Evolutionary conservation across 2,329 filamentous ascomycete species (phyloP).

Genomic region (Calonectria pteridis): DNA sequence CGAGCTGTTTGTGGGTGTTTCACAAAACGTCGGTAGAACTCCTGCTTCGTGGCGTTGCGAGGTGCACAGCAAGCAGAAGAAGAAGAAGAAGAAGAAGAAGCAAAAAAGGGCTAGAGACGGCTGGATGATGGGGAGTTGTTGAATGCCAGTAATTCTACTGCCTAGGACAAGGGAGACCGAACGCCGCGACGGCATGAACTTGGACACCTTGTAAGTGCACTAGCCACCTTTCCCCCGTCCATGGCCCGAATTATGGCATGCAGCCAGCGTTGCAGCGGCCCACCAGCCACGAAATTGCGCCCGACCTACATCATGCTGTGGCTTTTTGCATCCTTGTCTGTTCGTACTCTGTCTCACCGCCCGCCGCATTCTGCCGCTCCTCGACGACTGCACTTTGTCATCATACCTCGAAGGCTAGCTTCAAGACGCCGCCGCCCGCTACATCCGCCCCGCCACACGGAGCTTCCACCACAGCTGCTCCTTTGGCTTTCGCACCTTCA

Average conservation of each 20-base stretch:
- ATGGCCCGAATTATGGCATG: not conserved
- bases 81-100: not conserved
- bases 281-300: constrained; percentile 12
- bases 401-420: not conserved
- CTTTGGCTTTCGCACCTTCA: not conserved
- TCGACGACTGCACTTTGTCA: constrained; percentile 11
- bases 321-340: not conserved
- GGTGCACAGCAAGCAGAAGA: not conserved
- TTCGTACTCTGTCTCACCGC: constrained; percentile 1
- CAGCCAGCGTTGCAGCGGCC: not conserved
- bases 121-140: constrained; percentile 17
- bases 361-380: constrained; percentile 11
- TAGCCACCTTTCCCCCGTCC: constrained; percentile 8
- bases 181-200: not conserved
- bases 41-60: not conserved
- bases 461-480: not conserved
- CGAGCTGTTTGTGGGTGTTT: not conserved
- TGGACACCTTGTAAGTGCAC: constrained; percentile 12
- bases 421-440: constrained; percentile 8
- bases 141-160: not conserved
- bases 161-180: not conserved
- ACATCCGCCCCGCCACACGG: constrained; percentile 9
- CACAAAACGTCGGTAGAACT: too few species aligned
- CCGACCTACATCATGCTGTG: not conserved
- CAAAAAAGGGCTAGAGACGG: not conserved